These are phyloP conservation scores for Kockovaella imperatae DNA, from an alignment of 768 basidiomycete genomes.

Conservation along the genomic window DNA sequence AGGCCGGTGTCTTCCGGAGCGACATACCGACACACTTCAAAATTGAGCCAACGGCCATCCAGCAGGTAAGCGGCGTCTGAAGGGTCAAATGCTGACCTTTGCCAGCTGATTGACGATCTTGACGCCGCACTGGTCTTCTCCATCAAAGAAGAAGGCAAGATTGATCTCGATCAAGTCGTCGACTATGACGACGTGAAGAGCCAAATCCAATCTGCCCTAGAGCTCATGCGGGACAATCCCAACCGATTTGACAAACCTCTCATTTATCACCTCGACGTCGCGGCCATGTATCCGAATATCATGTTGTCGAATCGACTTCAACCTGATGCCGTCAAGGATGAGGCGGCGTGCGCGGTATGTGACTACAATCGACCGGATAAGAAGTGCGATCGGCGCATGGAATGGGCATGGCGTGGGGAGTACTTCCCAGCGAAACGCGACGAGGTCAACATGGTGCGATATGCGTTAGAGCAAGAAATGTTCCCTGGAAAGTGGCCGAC, in stretches of 20 bases:
- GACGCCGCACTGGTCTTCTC: slow-evolving; percentile 86
- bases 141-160: slow-evolving; percentile 70
- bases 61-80: slow-evolving; percentile 54
- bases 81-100: not conserved
- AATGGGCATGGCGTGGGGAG: slow-evolving; percentile 99
- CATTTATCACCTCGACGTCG: slow-evolving; percentile 97
- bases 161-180: slow-evolving; percentile 69
- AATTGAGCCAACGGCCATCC: slow-evolving; percentile 75
- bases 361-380: slow-evolving; percentile 97
- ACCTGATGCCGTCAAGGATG: slow-evolving; percentile 95
- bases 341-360: slow-evolving; percentile 93
- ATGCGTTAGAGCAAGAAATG: slow-evolving; percentile 86
- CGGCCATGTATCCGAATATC: slow-evolving; percentile 99
- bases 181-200: slow-evolving; percentile 91
- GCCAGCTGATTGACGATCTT: slow-evolving; percentile 82
- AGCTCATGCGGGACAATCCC: slow-evolving; percentile 84
- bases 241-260: slow-evolving; percentile 81
- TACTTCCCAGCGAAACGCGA: slow-evolving; percentile 95
- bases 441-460: slow-evolving; percentile 97
- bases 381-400: slow-evolving; percentile 80
- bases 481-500: slow-evolving; percentile 76
- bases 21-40: slow-evolving; percentile 95
- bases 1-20: slow-evolving; percentile 95
- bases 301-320: slow-evolving; percentile 99
- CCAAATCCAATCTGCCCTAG: slow-evolving; percentile 67